These are phyloP conservation scores for Eucalyptus virginea DNA, from an alignment of 345 rosid genomes.

Conservation along the genomic window DNA sequence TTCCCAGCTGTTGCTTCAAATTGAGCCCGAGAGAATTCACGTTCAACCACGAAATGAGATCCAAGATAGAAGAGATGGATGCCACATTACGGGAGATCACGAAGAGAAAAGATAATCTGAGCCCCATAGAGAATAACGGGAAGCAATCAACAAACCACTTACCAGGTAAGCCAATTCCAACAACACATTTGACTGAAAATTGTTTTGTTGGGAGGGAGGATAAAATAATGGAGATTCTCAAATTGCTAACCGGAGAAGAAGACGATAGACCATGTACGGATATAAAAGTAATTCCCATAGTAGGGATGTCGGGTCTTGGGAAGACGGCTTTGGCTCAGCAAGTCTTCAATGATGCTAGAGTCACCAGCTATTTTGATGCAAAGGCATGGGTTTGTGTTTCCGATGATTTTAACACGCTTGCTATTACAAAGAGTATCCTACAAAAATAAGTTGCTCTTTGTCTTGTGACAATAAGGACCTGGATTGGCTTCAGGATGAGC, in stretches of 20 bases:
- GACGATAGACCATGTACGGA: no score
- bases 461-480: neutral
- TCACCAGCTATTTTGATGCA: neutral
- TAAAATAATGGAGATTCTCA: neutral
- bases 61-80: no score
- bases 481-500: no score
- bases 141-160: no score
- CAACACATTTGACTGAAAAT: neutral
- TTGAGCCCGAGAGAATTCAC: no score
- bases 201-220: neutral
- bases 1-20: no score
- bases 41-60: no score
- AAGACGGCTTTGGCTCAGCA: conserved; percentile 6
- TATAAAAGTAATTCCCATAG: neutral
- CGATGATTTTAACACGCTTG: neutral
- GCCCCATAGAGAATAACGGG: no score
- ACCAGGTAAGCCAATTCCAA: no score
- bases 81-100: neutral
- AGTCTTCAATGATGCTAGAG: neutral
- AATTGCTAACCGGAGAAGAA: neutral
- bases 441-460: neutral
- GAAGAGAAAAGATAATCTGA: no score
- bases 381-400: conserved; percentile 3
- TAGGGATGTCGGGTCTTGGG: conserved; percentile 2
- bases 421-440: neutral